These are phyloP conservation scores for Paspalum notatum DNA, from an alignment of 176 grass and related monocot genomes.

Conservation along the genomic window DNA sequence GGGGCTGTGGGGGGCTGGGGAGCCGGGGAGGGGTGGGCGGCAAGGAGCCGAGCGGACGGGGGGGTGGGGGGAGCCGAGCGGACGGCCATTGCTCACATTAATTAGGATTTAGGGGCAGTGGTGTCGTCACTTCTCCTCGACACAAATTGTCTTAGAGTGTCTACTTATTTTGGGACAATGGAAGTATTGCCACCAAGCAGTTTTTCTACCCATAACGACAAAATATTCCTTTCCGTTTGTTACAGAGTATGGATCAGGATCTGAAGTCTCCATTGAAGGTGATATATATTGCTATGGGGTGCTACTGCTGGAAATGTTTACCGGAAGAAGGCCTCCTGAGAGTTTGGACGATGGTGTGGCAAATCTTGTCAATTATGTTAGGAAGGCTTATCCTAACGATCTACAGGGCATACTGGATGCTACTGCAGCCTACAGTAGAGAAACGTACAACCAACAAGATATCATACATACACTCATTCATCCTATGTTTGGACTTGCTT, in stretches of 20 bases:
- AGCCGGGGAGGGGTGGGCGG: too few relatives aligned
- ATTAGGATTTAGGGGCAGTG: too few relatives aligned
- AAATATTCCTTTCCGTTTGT: slow-evolving; percentile 5
- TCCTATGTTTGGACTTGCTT: slow-evolving; percentile 16
- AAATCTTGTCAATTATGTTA: slow-evolving; percentile 42
- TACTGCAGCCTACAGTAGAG: slow-evolving; percentile 8
- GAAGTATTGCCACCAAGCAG: too few relatives aligned
- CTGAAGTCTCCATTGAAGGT: slow-evolving; percentile 34
- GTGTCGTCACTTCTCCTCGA: too few relatives aligned
- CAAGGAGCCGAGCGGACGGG: too few relatives aligned
- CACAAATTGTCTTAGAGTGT: too few relatives aligned
- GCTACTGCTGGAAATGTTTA: slow-evolving; percentile 53
- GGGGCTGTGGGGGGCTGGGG: too few relatives aligned
- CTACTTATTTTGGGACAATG: too few relatives aligned
- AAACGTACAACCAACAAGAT: neutral
- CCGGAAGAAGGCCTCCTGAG: slow-evolving; percentile 48
- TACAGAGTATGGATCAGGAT: slow-evolving; percentile 51
- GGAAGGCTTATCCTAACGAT: slow-evolving; percentile 33
- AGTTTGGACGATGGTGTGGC: neutral
- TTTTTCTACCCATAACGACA: too few relatives aligned
- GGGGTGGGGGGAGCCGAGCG: too few relatives aligned
- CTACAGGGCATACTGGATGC: slow-evolving; percentile 41
- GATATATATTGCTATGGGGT: slow-evolving; percentile 57
- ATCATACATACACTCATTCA: neutral
- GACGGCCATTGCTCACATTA: too few relatives aligned